Percentiles rank a stretch among this genome's conserved stretches.
Evolutionary conservation across 1,284 basidiomycete species (phyloP).

Genomic region (Rhizoctonia solani): DNA sequence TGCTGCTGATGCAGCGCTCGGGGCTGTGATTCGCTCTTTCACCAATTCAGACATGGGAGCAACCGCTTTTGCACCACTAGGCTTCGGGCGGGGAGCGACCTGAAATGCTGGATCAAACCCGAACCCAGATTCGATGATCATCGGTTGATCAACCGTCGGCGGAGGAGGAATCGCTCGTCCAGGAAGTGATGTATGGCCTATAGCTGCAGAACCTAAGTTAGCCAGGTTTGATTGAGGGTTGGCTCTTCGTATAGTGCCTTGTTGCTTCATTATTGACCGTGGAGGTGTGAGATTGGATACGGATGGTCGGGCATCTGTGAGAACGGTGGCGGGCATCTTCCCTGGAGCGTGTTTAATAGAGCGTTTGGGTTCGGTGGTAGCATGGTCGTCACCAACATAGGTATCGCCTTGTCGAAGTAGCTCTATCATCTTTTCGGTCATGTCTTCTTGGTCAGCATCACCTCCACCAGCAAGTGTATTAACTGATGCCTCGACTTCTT

Average conservation of each 20-base stretch:
- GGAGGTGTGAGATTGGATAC: constrained; percentile 45
- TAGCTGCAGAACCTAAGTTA: no score
- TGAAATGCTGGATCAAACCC: constrained; percentile 34
- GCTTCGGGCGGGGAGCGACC: constrained; percentile 34
- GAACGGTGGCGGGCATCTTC: constrained; percentile 34
- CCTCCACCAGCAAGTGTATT: constrained; percentile 51
- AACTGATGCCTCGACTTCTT: constrained; percentile 56
- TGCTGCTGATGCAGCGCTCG: constrained; percentile 33
- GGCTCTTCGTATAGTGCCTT: no score
- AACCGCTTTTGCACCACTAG: constrained; percentile 15
- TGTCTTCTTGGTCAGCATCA: not conserved
- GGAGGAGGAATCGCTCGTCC: not conserved
- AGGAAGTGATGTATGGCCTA: constrained; percentile 43
- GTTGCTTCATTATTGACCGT: constrained; percentile 19
- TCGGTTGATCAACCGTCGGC: constrained; percentile 38
- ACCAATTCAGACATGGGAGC: constrained; percentile 39
- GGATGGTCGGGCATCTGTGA: no score
- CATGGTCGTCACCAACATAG: not conserved
- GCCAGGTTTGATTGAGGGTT: no score
- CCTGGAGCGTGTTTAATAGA: constrained; percentile 40
- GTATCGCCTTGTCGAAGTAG: constrained; percentile 41
- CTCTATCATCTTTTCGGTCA: constrained; percentile 36
- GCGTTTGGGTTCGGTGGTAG: constrained; percentile 42
- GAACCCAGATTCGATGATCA: constrained; percentile 44
- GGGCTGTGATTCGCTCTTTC: constrained; percentile 45